Conservation (phyloP, 345 rosid species). For the Viola odorata region DNA sequence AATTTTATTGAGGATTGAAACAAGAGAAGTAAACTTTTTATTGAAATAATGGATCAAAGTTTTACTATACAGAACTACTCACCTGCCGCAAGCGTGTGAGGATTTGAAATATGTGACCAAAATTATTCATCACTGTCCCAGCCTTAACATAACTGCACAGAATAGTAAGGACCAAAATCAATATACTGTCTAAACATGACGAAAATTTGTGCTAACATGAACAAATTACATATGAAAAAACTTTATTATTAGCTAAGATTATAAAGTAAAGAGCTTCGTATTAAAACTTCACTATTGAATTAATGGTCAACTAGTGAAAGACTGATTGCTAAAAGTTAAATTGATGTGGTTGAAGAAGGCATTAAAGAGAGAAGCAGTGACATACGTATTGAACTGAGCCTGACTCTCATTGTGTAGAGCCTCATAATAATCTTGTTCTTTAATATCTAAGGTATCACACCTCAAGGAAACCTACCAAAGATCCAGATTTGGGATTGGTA, state of each 20-base stretch:
- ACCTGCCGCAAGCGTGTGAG: conserved; percentile 97
- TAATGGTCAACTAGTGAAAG: no score
- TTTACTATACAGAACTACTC: conserved; percentile 1
- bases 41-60: neutral
- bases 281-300: neutral
- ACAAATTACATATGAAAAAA: neutral
- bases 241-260: neutral
- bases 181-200: no score
- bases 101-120: conserved; percentile 93
- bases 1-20: neutral
- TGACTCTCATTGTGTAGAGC: conserved; percentile 79
- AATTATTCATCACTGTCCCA: conserved; percentile 89
- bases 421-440: conserved; percentile 80
- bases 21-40: neutral
- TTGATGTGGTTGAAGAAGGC: conserved; percentile 3
- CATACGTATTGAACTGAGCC: conserved; percentile 85
- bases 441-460: conserved; percentile 74
- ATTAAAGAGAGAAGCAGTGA: conserved; percentile 13
- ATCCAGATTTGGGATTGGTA: neutral
- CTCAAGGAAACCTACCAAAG: conserved; percentile 61
- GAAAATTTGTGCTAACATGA: no score
- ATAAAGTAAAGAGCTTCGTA: neutral
- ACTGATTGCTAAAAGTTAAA: neutral
- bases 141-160: conserved; percentile 61
- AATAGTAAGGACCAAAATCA: neutral